These are phyloP conservation scores for Pichia occidentalis DNA, from an alignment of 805 yeast species.

Conservation along the genomic window DNA sequence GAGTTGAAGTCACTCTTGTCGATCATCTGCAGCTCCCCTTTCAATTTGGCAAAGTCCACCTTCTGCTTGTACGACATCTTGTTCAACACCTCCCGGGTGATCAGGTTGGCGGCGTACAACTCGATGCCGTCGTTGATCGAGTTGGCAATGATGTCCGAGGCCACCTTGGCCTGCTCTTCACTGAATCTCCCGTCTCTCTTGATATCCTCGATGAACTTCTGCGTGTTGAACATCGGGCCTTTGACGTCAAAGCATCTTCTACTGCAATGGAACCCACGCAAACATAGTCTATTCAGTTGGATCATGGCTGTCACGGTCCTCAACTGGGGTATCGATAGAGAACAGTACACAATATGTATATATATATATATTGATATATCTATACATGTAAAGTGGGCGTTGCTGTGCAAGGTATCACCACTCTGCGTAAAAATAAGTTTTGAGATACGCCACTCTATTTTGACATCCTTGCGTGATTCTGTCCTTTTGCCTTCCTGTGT, in stretches of 20 bases:
- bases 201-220: conserved; percentile 60
- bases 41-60: conserved; percentile 90
- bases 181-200: conserved; percentile 61
- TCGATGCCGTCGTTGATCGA: conserved; percentile 78
- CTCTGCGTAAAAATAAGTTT: too few species aligned
- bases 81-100: conserved; percentile 77
- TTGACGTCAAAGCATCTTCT: conserved; percentile 4
- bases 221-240: conserved; percentile 60
- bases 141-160: conserved; percentile 62
- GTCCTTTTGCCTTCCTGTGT: too few species aligned
- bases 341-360: too few species aligned
- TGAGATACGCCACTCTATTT: too few species aligned
- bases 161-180: conserved; percentile 69
- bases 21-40: conserved; percentile 83
- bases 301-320: too few species aligned
- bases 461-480: too few species aligned
- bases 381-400: too few species aligned
- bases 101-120: conserved; percentile 67
- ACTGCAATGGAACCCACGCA: conserved; percentile 1
- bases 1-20: conserved; percentile 81
- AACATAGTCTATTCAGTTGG: background rate
- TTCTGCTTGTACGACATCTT: conserved; percentile 90
- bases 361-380: too few species aligned
- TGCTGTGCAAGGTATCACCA: too few species aligned
- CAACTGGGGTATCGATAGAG: too few species aligned